Evolutionary conservation across 1,139 yeast genomes (phyloP), one percentile per base, ranked within the genome.

Genomic region (Lodderomyces jiufengensis): DNA sequence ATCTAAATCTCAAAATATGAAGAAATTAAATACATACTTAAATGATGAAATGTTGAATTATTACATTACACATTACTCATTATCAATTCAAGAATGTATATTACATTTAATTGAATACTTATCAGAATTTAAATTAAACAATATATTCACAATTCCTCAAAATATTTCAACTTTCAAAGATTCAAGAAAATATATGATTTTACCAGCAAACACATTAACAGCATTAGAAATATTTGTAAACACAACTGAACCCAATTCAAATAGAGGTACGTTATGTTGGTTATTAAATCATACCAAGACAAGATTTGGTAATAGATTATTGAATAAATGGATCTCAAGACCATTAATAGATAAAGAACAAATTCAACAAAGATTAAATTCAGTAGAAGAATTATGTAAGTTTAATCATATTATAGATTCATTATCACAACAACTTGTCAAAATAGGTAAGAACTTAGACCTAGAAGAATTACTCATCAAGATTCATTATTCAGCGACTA

Each of bases 211-310:
- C 45, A 78, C 95, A 0, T 49, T 92, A 5, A 68, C 72, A 24
- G 77, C 84, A 27, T 61, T 92, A 18, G 97, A 92, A 51, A 71
- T 92, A 1, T 86, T 86, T 48, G 65, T 65, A 27, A 85, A 85
- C 49, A 62, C 70, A 2, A 77, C 92, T 0, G 78, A 79, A 43
- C 54, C 59, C 11, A 57, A 61, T 12, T 62, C 72, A 1, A 65
- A 63, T 6, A 62, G 66, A 18, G 97, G 97, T 0, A 78, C 96
- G 0, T 59, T 92, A 12, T 58, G 84, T 11, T 84, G 92, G 87
- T 63, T 86, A 2, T 52, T 92, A 43, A 85, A 90, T 54, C 90
- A 83, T 44, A 85, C 97, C 0, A 63, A 78, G 29, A 86, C 97
- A 0, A 68, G 72, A 23, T 84, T 81, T 59, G 98, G 98, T 0